Base-by-base conservation (phyloP, 2,329 filamentous ascomycete species). In the Rasamsonia emersonii region DNA sequence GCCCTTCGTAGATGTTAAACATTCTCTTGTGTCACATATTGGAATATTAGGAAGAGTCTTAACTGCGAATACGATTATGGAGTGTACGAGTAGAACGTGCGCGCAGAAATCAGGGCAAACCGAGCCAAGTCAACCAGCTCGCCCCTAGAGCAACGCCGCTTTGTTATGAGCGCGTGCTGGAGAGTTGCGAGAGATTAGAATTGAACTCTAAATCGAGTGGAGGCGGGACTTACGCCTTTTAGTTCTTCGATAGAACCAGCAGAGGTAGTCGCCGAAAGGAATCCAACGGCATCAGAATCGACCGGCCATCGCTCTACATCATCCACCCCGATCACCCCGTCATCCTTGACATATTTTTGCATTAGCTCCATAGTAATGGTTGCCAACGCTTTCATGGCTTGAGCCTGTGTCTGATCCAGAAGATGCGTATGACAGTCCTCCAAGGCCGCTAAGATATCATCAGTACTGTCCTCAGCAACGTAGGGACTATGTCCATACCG, bases 301-400 rank as follows among this genome's bases (percentile, higher is more conserved):
- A 38, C 19, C 19, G 32, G 36, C 32, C 32, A 38, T 20, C 24
- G 32, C 20, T 38, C 11, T 7, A 38, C 13, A 38, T 58, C 42
- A 28, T 55, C 44, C 11, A 58, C 39, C 9, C 51, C 44, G 31
- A 50, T 39, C 38, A 39, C 42, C 21, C 46, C 42, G 39, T 54
- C 43, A 16, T 50, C 50, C 42, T 53, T 54, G 24, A 41, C 30
- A 30, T 52, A 51, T 41, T 55, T 54, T 30, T 56, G 39, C 44
- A 57, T 56, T 24, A 54, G 43, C 36, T 51, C 43, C 46, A 49
- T 54, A 9, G 41, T 45, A 21, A 53, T 50, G 9, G 33, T 37
- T 32, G 41, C 32, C 24, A 56, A 33, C 21, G 44, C 39, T 41
- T 33, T 41, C 11, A 47, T 18, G 2, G 17, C 21, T 19, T 32